phyloP scores from a whole-genome alignment of 228 moss, liverwort and hornwort species.

The Sphagnum fallax region DNA sequence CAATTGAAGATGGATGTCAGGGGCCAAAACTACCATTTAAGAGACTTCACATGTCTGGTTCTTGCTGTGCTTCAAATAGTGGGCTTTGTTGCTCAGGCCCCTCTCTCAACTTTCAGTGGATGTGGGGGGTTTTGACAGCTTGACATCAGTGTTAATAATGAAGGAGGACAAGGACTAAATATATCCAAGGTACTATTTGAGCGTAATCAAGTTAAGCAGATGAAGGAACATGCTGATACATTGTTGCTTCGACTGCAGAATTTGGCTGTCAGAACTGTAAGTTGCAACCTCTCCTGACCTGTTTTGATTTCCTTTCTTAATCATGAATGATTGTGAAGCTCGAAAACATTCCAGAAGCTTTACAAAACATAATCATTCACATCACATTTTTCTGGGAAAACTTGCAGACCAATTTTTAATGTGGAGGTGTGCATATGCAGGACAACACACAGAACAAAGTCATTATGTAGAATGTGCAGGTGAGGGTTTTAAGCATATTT shows the following conservation, averaged over 20 bases:
- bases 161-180: conserved; percentile 55
- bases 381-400: neutral
- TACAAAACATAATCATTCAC: neutral
- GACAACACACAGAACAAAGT: conserved; percentile 9
- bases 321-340: neutral
- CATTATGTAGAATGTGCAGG: neutral
- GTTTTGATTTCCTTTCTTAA: neutral
- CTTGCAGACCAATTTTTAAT: neutral
- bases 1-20: no score
- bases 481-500: neutral
- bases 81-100: no score
- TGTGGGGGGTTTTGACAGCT: conserved; percentile 54
- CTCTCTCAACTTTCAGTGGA: neutral
- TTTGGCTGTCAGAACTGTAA: conserved; percentile 66
- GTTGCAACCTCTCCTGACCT: conserved; percentile 6
- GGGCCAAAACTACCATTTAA: no score
- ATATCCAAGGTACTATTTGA: conserved; percentile 51
- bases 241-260: conserved; percentile 44
- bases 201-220: conserved; percentile 59
- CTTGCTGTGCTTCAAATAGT: no score
- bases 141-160: conserved; percentile 72
- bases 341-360: no score
- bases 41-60: no score
- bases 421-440: neutral
- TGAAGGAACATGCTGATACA: conserved; percentile 51